phyloP scores from a whole-genome alignment of 805 yeast genomes.

The Myxozyma neglecta region DNA sequence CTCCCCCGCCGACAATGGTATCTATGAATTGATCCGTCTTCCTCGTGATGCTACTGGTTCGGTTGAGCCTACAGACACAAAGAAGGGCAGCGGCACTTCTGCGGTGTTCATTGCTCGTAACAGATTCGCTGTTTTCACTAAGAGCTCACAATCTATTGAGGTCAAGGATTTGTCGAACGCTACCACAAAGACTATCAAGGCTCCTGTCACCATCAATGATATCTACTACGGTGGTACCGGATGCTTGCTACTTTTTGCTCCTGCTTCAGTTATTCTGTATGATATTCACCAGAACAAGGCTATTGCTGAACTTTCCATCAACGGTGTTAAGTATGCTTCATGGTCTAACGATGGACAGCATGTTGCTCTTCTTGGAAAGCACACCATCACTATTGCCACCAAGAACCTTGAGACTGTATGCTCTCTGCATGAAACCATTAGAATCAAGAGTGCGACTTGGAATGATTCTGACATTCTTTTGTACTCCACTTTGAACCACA shows the following conservation, averaged over 20 bases:
- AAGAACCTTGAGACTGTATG: conserved; percentile 74
- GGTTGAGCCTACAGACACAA: conserved; percentile 80
- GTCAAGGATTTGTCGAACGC: conserved; percentile 81
- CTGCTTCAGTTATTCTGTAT: conserved; percentile 70
- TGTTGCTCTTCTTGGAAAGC: conserved; percentile 86
- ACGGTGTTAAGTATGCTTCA: conserved; percentile 79
- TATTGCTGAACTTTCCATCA: conserved; percentile 64
- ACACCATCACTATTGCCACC: conserved; percentile 84
- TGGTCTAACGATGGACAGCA: conserved; percentile 90
- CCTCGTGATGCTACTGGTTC: conserved; percentile 91
- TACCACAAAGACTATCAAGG: conserved; percentile 74
- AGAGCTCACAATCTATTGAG: conserved; percentile 63
- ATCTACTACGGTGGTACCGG: conserved; percentile 75
- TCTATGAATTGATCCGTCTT: conserved; percentile 70
- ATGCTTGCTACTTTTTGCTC: conserved; percentile 69
- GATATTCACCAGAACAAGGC: conserved; percentile 92
- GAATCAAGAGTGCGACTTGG: conserved; percentile 97
- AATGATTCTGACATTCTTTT: conserved; percentile 89
- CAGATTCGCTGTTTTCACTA: conserved; percentile 80
- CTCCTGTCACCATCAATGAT: conserved; percentile 58
- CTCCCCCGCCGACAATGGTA: conserved; percentile 58
- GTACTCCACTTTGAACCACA: conserved; percentile 92
- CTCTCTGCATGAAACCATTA: conserved; percentile 91
- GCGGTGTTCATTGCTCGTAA: conserved; percentile 94
- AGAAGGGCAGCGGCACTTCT: conserved; percentile 76